Evolutionary conservation across 2,329 filamentous ascomycete genomes (phyloP).

Genomic region (Saccharata proteae): DNA sequence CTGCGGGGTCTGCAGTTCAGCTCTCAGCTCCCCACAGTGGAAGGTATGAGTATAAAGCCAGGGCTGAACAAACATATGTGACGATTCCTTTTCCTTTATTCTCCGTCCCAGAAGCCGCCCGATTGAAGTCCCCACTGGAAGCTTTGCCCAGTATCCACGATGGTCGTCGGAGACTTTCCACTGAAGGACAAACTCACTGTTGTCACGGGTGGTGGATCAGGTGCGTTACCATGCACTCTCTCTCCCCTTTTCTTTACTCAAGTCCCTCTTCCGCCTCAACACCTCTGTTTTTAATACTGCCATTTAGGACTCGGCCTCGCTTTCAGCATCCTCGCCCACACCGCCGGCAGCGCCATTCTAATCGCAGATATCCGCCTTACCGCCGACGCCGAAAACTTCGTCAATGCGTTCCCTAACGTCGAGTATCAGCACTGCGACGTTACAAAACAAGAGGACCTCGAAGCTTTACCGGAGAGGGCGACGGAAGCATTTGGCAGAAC

Average conservation of each 20-base stretch:
- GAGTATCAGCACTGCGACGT: slow-evolving; percentile 8
- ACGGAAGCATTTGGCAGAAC: slow-evolving; percentile 4
- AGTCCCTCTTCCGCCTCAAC: no score
- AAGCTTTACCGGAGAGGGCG: slow-evolving; percentile 2
- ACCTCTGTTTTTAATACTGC: background rate
- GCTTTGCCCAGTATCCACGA: no score
- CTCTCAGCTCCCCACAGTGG: no score
- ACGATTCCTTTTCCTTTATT: no score
- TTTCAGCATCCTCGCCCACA: slow-evolving; percentile 76
- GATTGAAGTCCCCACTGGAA: no score
- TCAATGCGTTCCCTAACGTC: background rate
- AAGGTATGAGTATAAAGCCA: no score
- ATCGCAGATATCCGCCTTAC: slow-evolving; percentile 5
- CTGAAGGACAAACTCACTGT: slow-evolving; percentile 8
- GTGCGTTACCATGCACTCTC: slow-evolving; percentile 1
- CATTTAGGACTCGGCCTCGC: slow-evolving; percentile 55
- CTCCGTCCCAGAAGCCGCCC: no score
- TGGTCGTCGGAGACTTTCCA: slow-evolving; percentile 7
- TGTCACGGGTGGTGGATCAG: slow-evolving; percentile 8
- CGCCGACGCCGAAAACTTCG: slow-evolving; percentile 1
- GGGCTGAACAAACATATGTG: no score
- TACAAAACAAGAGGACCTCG: slow-evolving; percentile 2
- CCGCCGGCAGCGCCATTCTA: slow-evolving; percentile 58
- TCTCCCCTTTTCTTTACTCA: background rate
- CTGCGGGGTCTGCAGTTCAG: no score